Percentiles rank a stretch among this genome's conserved stretches.
Conservation (phyloP, 176 grass and related monocot genomes). For the Paspalum notatum region DNA sequence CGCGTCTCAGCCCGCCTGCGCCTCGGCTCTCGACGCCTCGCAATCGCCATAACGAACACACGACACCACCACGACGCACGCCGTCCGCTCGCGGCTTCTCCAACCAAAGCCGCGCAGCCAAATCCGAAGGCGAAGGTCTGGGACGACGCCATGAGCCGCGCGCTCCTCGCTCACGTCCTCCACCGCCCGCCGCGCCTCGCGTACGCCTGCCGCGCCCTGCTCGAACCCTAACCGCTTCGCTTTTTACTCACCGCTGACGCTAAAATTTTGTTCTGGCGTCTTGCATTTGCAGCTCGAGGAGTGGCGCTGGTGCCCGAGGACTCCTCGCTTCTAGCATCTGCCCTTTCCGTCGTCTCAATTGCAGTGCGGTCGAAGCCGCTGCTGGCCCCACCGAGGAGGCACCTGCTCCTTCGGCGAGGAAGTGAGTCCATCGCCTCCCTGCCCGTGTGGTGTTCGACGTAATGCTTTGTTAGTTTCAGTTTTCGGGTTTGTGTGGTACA, state of each 20-base stretch:
- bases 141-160: constrained; percentile 54
- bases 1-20: neutral
- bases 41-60: neutral
- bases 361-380: constrained; percentile 27
- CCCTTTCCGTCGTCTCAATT: constrained; percentile 39
- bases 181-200: constrained; percentile 51
- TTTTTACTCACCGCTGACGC: neutral
- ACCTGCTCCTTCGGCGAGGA: constrained; percentile 40
- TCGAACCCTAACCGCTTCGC: neutral
- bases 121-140: constrained; percentile 38
- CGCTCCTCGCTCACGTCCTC: constrained; percentile 58
- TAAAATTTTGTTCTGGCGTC: neutral
- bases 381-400: constrained; percentile 25
- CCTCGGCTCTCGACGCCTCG: neutral
- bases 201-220: constrained; percentile 25
- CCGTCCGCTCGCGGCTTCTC: constrained; percentile 37
- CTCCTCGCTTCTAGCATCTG: constrained; percentile 26
- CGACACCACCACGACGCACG: neutral
- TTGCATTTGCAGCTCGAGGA: constrained; percentile 40
- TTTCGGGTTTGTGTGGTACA: neutral
- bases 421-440: constrained; percentile 27
- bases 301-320: constrained; percentile 31
- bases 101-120: constrained; percentile 37
- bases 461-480: constrained; percentile 4
- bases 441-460: constrained; percentile 37